Conservation (phyloP, 768 basidiomycete genomes). For the Tulasnella sp. region DNA sequence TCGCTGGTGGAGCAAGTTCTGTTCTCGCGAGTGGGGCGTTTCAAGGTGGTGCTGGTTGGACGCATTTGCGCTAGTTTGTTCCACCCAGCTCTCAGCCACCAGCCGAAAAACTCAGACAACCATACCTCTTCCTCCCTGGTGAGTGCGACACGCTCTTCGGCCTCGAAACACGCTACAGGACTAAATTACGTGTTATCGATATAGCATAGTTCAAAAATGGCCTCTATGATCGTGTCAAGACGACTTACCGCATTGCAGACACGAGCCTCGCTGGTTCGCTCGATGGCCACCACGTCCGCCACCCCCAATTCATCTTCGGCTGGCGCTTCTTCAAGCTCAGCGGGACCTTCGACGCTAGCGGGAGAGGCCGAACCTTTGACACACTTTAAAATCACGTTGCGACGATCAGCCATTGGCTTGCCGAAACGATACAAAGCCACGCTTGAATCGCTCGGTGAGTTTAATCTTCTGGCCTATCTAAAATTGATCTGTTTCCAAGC, state of each 20-base stretch:
- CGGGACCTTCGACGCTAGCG: not conserved
- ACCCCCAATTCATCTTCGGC: not conserved
- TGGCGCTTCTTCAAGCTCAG: not conserved
- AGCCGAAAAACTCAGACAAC: constrained; percentile 1
- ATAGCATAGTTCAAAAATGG: not conserved
- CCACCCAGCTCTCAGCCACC: not conserved
- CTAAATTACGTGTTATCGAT: not conserved
- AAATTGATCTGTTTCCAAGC: not conserved
- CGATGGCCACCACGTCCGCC: not conserved
- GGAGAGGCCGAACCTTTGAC: constrained; percentile 46
- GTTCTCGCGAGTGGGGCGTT: not conserved
- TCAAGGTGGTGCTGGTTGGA: not conserved
- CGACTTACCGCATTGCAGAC: constrained; percentile 15
- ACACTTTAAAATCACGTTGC: constrained; percentile 88
- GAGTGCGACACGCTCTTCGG: not conserved
- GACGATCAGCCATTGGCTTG: constrained; percentile 84
- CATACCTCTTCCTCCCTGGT: not conserved
- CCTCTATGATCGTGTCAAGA: constrained; percentile 4
- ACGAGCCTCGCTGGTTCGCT: constrained; percentile 9
- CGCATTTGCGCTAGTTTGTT: not conserved
- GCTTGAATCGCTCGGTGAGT: constrained; percentile 69
- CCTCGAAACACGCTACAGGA: not conserved
- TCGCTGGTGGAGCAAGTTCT: not conserved
- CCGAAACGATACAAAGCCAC: constrained; percentile 72
- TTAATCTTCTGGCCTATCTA: not conserved